These are phyloP conservation scores for Ustilago curta DNA, from an alignment of 1,284 basidiomycete species.

Conservation along the genomic window DNA sequence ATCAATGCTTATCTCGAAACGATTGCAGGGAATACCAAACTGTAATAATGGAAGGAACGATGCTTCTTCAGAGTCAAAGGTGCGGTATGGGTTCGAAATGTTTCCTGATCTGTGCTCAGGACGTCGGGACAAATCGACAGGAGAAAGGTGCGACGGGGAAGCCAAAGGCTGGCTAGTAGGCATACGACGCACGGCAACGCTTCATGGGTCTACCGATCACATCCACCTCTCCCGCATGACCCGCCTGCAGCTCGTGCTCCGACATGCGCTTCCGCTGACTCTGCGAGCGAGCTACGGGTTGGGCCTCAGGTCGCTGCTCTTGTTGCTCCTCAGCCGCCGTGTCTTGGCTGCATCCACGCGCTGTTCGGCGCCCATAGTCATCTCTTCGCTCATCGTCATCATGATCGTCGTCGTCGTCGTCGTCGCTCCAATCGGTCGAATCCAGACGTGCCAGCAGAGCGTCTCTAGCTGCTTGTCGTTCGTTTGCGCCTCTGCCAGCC, in stretches of 20 bases:
- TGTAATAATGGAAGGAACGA: neutral
- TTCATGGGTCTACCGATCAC: conserved; percentile 28
- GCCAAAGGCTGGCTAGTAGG: conserved; percentile 12
- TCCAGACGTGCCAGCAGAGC: conserved; percentile 48
- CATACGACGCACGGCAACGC: conserved; percentile 39
- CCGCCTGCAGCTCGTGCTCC: conserved; percentile 23
- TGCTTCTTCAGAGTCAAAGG: neutral
- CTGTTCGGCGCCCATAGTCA: conserved; percentile 4
- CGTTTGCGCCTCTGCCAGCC: neutral
- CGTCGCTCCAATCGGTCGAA: conserved; percentile 53
- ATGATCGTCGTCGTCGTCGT: conserved; percentile 36
- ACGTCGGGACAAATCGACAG: too few relatives aligned
- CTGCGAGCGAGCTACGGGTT: conserved; percentile 10
- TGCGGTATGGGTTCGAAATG: neutral
- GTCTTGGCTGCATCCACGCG: conserved; percentile 13
- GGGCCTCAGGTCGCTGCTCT: conserved; percentile 3
- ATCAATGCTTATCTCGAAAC: neutral
- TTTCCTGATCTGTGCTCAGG: too few relatives aligned
- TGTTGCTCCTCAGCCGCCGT: conserved; percentile 9
- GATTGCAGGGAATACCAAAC: conserved; percentile 2
- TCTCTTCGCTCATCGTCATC: conserved; percentile 17
- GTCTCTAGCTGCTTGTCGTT: conserved; percentile 16
- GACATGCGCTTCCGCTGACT: conserved; percentile 25
- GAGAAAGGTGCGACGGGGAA: too few relatives aligned
- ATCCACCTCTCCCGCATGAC: conserved; percentile 28